Evolutionary conservation across 305 asterid species (phyloP), one percentile per base, ranked within the genome.

Genomic region (Stenogyne calaminthoides): DNA sequence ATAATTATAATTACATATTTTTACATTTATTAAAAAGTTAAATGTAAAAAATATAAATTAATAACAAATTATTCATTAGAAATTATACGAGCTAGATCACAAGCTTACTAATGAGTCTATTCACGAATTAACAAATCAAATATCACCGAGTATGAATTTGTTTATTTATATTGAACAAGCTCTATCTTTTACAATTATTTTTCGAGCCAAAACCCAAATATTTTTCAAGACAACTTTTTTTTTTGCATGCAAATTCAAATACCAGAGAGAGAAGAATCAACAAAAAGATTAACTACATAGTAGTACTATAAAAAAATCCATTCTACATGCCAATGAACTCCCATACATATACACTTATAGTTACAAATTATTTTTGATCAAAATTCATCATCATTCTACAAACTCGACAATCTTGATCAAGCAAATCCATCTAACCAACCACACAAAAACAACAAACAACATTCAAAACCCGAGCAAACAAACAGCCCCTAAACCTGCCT

Each of bases 401-500:
- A 10, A 32, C 29, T 22, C 4, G 4, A 57, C 2, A 36, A 64
- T 20, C 19, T 46, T 47, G 9, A 46, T 25, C 7, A 32, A 3
- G 5, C 27, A 6, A 14, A 44, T 44, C 51, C 5, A 12, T 44
- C 6, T 5, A 12, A 44, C 51, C 6, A 44, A 44, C n/a, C 7
- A 49, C 6, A 3, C 9, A 6, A 15, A 51, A 18, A 51, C 52
- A 44, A 25, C 25, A 22, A 22, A 22, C 25, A 1, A 16, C 25
- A 2, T 14, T 51, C 1, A 51, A 52, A 52, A 52, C 8, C 54
- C 27, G 5, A 44, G 4, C 15, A 44, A 52, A 4, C 27, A 22
- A 42, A 47, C 40, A 51, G 4, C 22, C 11, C 64, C 20, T 67
- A 81, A 12, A 29, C 67, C 32, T 75, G 78, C 40, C 71, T 72